Evolutionary conservation across 1,284 basidiomycete species (phyloP).

Genomic region (Ceratobasidium sp.): DNA sequence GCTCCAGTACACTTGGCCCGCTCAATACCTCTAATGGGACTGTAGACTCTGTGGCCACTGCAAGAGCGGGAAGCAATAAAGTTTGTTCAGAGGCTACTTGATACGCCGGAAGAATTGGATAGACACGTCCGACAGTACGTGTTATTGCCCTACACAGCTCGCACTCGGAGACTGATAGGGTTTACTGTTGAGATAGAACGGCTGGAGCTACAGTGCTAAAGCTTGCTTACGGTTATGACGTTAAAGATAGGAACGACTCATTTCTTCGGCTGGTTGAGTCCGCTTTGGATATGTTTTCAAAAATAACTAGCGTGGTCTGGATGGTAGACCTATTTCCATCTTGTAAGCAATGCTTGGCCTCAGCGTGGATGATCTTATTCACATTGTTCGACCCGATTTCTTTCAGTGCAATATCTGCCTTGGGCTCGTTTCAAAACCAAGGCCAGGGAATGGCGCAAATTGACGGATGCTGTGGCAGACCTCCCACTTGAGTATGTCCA

Average conservation of each 20-base stretch:
- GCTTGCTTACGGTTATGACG: conserved; percentile 21
- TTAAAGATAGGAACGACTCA: not conserved
- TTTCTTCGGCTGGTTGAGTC: conserved; percentile 3
- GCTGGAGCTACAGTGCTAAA: conserved; percentile 17
- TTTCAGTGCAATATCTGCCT: conserved; percentile 18
- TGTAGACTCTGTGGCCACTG: conserved; percentile 12
- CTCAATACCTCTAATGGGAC: not conserved
- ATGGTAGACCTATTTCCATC: conserved; percentile 10
- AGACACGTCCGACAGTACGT: conserved; percentile 26
- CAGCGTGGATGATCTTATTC: no score
- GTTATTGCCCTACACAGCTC: no score
- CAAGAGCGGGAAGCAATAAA: conserved; percentile 28
- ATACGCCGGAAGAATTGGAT: not conserved
- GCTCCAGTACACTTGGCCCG: not conserved
- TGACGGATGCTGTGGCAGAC: not conserved
- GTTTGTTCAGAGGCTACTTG: conserved; percentile 3
- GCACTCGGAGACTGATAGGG: no score
- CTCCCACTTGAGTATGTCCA: conserved; percentile 2
- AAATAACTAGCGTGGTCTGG: not conserved
- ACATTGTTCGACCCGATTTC: no score
- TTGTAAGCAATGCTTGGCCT: no score
- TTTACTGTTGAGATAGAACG: not conserved
- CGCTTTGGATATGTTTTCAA: conserved; percentile 15
- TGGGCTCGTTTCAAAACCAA: conserved; percentile 33
- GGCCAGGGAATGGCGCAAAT: conserved; percentile 7